Base-by-base conservation (phyloP, 805 yeast genomes). In the Wickerhamomyces tratensis region DNA sequence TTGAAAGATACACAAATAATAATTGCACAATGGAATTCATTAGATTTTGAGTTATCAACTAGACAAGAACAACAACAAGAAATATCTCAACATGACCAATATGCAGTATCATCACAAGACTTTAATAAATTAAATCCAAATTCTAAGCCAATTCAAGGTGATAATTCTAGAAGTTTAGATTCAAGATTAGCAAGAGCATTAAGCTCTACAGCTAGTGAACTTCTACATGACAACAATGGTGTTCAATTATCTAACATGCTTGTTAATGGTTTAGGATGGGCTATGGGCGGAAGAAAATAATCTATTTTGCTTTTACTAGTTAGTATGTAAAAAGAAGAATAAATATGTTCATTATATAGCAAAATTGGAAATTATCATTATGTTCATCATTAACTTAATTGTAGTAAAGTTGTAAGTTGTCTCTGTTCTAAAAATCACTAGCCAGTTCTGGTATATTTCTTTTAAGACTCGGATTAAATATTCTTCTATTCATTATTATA, bases 11-110 rank as follows among this genome's bases (percentile, higher is more conserved):
- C 77, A 42, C 67, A 69, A 31, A 64, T 71, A 10, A 72, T 86
- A 2, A 56, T 82, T 13, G 71, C 74, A 13, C 85, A 81, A 43
- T 84, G 93, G 86, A 72, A 72, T 34, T 57, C 65, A 27, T 50
- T 78, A 12, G 76, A 75, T 45, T 42, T 61, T 38, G 70, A 65
- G 29, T 44, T 66, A 7, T 52, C 65, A n/a, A 46, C 65, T 3
- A 56, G 64, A 45, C 56, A 60, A 43, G 38, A 49, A 30, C 60
- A 57, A 29, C 46, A 47, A 13, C 52, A 50, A 35, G 20, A 20
- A 20, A 20, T 20, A 20, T 20, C 20, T 3, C 20, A 20, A 20
- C 2, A 4, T 20, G 20, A 20, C 4, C 20, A n/a, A n/a, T n/a
- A n/a, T n/a, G n/a, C n/a, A n/a, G n/a, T 49, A 59, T 7, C 37